Conservation (phyloP, 169 alveolate species). For the Babesia divergens region DNA sequence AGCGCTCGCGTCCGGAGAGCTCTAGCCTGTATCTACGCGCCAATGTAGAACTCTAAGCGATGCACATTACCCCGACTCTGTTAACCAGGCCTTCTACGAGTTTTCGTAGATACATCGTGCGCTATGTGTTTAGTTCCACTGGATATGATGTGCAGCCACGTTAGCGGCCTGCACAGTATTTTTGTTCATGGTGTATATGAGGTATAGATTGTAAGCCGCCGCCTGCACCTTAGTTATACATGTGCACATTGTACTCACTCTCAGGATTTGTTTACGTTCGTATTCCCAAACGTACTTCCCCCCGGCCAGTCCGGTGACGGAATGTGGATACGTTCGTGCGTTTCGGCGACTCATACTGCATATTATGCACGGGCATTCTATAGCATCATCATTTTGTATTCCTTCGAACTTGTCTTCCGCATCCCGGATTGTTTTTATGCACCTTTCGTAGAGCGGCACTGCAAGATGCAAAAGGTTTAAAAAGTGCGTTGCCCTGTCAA, state of each 20-base stretch:
- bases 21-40: slow-evolving; percentile 7
- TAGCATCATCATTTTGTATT: neutral
- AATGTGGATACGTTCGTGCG: slow-evolving; percentile 20
- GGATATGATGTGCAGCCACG: slow-evolving; percentile 47
- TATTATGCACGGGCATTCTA: slow-evolving; percentile 58
- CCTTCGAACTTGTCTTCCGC: neutral
- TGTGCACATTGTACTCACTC: slow-evolving; percentile 6
- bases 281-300: slow-evolving; percentile 33
- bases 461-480: slow-evolving; percentile 56
- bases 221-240: neutral
- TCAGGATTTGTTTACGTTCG: slow-evolving; percentile 18
- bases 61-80: neutral
- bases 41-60: neutral
- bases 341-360: slow-evolving; percentile 39
- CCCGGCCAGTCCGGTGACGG: slow-evolving; percentile 17
- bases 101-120: neutral
- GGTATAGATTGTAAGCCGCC: slow-evolving; percentile 56
- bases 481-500: slow-evolving; percentile 54
- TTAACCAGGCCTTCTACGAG: neutral
- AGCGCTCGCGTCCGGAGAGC: slow-evolving; percentile 52
- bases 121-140: slow-evolving; percentile 40
- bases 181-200: slow-evolving; percentile 47
- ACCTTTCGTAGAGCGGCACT: slow-evolving; percentile 59
- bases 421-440: slow-evolving; percentile 31
- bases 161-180: slow-evolving; percentile 43